These are phyloP conservation scores for Gyromitra esculenta DNA, from an alignment of 2,329 filamentous ascomycete genomes.

Conservation along the genomic window DNA sequence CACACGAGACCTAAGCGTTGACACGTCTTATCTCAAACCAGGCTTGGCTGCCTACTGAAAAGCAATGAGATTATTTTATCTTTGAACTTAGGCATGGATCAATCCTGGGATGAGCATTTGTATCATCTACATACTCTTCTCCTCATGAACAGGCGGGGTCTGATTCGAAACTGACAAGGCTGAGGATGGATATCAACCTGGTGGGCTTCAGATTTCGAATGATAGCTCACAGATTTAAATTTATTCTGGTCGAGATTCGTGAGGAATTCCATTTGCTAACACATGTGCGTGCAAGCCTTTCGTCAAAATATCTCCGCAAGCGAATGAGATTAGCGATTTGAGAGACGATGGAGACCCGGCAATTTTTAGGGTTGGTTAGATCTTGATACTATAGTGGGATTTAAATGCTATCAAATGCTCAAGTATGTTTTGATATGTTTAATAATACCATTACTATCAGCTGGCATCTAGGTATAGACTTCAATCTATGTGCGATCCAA, in stretches of 20 bases:
- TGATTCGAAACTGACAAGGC: constrained; percentile 26
- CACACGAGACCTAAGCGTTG: constrained; percentile 22
- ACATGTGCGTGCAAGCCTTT: constrained; percentile 36
- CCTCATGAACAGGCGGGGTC: not conserved
- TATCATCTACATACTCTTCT: constrained; percentile 12
- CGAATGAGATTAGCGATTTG: constrained; percentile 4
- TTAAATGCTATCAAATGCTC: constrained; percentile 16
- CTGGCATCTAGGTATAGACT: constrained; percentile 19
- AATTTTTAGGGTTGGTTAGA: constrained; percentile 31
- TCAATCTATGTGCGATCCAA: constrained; percentile 6
- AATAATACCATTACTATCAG: constrained; percentile 37
- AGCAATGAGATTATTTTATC: constrained; percentile 24
- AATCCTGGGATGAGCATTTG: constrained; percentile 34
- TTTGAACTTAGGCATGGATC: not conserved
- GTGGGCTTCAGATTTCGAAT: constrained; percentile 10
- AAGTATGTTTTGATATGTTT: constrained; percentile 43
- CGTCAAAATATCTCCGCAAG: not conserved
- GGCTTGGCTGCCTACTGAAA: constrained; percentile 42
- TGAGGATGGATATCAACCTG: constrained; percentile 36
- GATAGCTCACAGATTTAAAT: constrained; percentile 14
- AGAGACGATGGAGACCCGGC: constrained; percentile 17
- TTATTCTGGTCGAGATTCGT: constrained; percentile 16
- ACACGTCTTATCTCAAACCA: constrained; percentile 39
- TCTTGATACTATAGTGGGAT: constrained; percentile 5
- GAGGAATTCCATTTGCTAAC: constrained; percentile 1